These are phyloP conservation scores for Aspergillus panamensis DNA, from an alignment of 495 filamentous ascomycete species.

Conservation along the genomic window DNA sequence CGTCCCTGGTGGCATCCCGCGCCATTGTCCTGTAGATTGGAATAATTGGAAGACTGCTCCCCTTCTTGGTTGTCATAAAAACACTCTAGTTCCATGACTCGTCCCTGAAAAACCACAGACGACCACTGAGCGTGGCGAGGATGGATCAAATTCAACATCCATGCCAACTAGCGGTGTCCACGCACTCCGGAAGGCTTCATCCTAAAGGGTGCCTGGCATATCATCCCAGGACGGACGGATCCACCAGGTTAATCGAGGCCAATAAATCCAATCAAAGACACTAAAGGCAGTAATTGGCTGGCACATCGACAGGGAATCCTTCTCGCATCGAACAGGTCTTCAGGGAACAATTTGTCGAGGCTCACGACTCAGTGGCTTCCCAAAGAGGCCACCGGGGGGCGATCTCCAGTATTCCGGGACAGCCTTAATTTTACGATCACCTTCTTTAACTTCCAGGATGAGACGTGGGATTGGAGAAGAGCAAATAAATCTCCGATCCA, in stretches of 20 bases:
- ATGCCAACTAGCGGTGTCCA: slow-evolving; percentile 3
- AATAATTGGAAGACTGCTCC: neutral
- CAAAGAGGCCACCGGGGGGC: slow-evolving; percentile 17
- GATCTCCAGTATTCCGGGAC: slow-evolving; percentile 19
- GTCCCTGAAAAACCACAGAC: slow-evolving; percentile 1
- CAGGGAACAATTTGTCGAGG: slow-evolving; percentile 23
- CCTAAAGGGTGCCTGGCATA: slow-evolving; percentile 12
- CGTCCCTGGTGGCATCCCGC: neutral
- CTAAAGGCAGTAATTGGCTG: neutral
- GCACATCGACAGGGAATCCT: neutral
- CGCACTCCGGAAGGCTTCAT: neutral
- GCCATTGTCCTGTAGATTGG: neutral
- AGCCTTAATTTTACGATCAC: slow-evolving; percentile 17
- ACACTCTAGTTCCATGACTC: neutral
- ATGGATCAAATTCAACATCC: slow-evolving; percentile 5
- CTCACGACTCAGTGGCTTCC: slow-evolving; percentile 7
- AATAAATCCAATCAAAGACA: neutral
- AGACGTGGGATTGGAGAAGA: slow-evolving; percentile 15
- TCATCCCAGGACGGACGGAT: slow-evolving; percentile 1
- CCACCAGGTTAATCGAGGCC: neutral
- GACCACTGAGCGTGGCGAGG: slow-evolving; percentile 3
- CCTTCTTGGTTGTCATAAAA: neutral
- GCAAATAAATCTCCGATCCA: slow-evolving; percentile 14
- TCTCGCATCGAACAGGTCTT: slow-evolving; percentile 21
- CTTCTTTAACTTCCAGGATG: slow-evolving; percentile 9